Evolutionary conservation across 164 flowering plant genomes (phyloP), one percentile per base, ranked within the genome.

Genomic region (Nymphaea colorata): DNA sequence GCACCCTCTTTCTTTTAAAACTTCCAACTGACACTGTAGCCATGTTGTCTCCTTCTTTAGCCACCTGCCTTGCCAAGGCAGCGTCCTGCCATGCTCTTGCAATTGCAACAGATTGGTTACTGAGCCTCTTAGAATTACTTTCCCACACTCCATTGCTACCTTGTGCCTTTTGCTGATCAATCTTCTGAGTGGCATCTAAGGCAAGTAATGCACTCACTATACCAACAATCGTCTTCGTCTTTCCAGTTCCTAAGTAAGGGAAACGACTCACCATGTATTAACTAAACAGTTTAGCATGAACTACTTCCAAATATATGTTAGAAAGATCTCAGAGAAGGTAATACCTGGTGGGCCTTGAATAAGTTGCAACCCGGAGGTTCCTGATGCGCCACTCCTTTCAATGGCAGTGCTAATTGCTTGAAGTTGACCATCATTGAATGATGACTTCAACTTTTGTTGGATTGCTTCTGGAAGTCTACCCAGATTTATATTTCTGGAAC

Each of bases 281-380:
- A 43, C 43, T 44, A 59, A 25, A 42, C 3, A 6, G 11, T 36
- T 42, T 47, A 8, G 25, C 59, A 10, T 25, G 14, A 66, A 61
- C 16, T 55, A 41, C 42, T 44, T 14, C 60, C 55, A 47, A 15
- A 63, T 4, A 59, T 10, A 42, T 14, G 4, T 11, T 3, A 42
- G 16, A 53, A 51, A 60, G 59, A 55, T 43, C 62, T 43, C 11
- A 55, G 8, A 8, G 59, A 17, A 61, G 64, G 36, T 61, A 11
- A 64, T 68, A 92, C 99, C 99, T 84, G 99, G 99, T 66, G 99
- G 99, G 70, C 99, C 99, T 84, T 95, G 99, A 69, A 93, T 79
- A 69, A 93, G 97, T 43, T 96, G 88, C 70, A 91, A 72, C 41
- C 83, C 86, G 77, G 78, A 78, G 25, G 80, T 79, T 70, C 76